A percentile compares a stretch with the other conserved stretches of the same genome.
phyloP scores from a whole-genome alignment of 257 asterid genomes.

The Solanum rostratum region DNA sequence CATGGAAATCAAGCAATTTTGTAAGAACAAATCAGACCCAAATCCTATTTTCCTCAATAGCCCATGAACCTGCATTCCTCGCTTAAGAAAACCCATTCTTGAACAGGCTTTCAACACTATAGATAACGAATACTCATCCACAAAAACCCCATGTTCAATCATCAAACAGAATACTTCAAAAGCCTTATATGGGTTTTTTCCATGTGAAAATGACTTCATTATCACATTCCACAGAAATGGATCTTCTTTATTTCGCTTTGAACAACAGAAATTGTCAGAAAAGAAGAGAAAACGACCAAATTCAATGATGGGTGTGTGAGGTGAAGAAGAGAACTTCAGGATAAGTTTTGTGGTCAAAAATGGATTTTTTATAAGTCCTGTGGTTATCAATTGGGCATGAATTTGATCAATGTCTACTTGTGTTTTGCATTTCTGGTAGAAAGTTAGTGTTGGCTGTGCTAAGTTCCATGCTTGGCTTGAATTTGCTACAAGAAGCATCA shows the following conservation, averaged over 20 bases:
- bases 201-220: constrained; percentile 49
- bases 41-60: constrained; percentile 46
- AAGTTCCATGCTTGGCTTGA: constrained; percentile 52
- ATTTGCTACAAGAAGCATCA: constrained; percentile 31
- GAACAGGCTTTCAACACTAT: constrained; percentile 65
- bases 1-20: constrained; percentile 53
- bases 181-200: constrained; percentile 44
- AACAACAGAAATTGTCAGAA: neutral
- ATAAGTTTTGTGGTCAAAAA: constrained; percentile 39
- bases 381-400: constrained; percentile 52
- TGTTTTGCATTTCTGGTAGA: constrained; percentile 47
- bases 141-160: constrained; percentile 50
- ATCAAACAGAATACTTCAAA: constrained; percentile 48
- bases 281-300: constrained; percentile 52
- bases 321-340: constrained; percentile 35
- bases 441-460: constrained; percentile 15
- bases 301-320: constrained; percentile 21
- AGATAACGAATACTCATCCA: constrained; percentile 61
- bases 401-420: constrained; percentile 46
- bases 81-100: constrained; percentile 18
- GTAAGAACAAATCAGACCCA: constrained; percentile 44
- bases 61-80: constrained; percentile 75
- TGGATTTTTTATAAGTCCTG: constrained; percentile 48
- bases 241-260: constrained; percentile 18
- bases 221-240: constrained; percentile 68